Percentiles rank a stretch among this genome's conserved stretches.
phyloP scores from a whole-genome alignment of 768 basidiomycete genomes.

The Suillus placidus region DNA sequence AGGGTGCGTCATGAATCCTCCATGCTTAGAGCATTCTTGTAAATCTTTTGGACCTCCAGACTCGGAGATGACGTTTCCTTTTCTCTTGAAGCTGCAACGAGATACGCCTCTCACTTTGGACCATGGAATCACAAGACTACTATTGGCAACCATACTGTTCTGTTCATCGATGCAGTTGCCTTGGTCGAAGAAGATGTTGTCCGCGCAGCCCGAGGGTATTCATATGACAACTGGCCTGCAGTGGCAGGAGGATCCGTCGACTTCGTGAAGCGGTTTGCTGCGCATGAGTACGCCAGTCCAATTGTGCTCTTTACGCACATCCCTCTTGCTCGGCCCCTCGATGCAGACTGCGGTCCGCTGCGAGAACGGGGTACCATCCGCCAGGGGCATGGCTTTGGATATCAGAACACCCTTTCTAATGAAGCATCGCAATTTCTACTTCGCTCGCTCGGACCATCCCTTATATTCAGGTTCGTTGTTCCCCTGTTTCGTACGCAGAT shows the following conservation, averaged over 20 bases:
- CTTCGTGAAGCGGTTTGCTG: conserved; percentile 49
- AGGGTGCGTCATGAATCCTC: conserved; percentile 48
- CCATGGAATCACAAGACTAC: conserved; percentile 63
- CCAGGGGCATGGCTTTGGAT: conserved; percentile 76
- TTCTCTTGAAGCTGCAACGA: conserved; percentile 47
- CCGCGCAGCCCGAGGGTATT: conserved; percentile 44
- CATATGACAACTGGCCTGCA: conserved; percentile 51
- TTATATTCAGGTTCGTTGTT: conserved; percentile 70
- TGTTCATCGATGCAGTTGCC: conserved; percentile 73
- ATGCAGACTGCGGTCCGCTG: conserved; percentile 71
- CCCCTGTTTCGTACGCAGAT: not conserved
- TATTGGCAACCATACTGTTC: conserved; percentile 70
- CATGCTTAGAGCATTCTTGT: conserved; percentile 12
- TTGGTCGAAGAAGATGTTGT: conserved; percentile 74
- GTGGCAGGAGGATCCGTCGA: conserved; percentile 54
- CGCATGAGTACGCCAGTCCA: conserved; percentile 40
- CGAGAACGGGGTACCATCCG: conserved; percentile 77
- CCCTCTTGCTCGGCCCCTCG: conserved; percentile 76
- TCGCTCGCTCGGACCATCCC: conserved; percentile 58
- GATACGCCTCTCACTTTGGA: conserved; percentile 80
- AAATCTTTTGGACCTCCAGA: conserved; percentile 19
- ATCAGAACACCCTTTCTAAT: conserved; percentile 80
- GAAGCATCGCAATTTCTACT: conserved; percentile 70
- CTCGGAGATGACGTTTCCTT: conserved; percentile 33
- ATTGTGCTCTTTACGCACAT: conserved; percentile 85